These are phyloP conservation scores for Neofusicoccum sp. DNA, from an alignment of 2,329 filamentous ascomycete species.

Conservation along the genomic window DNA sequence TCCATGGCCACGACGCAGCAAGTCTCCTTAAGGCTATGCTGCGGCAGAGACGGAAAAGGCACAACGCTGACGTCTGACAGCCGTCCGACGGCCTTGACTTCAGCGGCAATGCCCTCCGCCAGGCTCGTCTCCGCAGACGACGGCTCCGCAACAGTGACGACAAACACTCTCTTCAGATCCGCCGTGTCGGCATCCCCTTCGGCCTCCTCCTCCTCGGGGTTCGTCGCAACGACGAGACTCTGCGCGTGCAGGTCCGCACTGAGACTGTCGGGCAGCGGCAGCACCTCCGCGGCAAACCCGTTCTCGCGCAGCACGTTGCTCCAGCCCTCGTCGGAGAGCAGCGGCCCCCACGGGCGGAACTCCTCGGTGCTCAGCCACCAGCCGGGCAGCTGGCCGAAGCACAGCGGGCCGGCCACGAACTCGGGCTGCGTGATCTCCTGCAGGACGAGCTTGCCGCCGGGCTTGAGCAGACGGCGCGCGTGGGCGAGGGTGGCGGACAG, in stretches of 20 bases:
- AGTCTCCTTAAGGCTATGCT: not conserved
- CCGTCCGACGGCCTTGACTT: not conserved
- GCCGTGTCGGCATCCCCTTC: not conserved
- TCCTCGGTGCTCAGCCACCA: constrained; percentile 19
- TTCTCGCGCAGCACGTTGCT: not conserved
- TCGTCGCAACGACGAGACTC: not conserved
- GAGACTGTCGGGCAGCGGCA: not conserved
- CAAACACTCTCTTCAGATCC: not conserved
- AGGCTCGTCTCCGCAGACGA: not conserved
- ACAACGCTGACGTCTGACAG: not conserved
- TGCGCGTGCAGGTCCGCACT: not conserved
- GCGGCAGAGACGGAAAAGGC: not conserved
- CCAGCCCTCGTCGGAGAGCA: not conserved
- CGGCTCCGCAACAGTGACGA: not conserved
- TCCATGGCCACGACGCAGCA: not conserved
- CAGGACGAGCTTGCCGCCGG: constrained; percentile 46
- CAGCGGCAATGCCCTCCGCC: not conserved
- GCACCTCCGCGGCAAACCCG: not conserved
- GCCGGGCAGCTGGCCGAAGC: not conserved
- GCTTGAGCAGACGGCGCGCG: constrained; percentile 25
- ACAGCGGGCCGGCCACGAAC: not conserved
- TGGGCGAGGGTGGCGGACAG: constrained; percentile 19
- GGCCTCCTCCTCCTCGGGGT: not conserved
- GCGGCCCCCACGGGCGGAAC: not conserved
- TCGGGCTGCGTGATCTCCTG: constrained; percentile 11